These are phyloP conservation scores for Ramalina peruviana DNA, from an alignment of 495 filamentous ascomycete species.

Conservation along the genomic window DNA sequence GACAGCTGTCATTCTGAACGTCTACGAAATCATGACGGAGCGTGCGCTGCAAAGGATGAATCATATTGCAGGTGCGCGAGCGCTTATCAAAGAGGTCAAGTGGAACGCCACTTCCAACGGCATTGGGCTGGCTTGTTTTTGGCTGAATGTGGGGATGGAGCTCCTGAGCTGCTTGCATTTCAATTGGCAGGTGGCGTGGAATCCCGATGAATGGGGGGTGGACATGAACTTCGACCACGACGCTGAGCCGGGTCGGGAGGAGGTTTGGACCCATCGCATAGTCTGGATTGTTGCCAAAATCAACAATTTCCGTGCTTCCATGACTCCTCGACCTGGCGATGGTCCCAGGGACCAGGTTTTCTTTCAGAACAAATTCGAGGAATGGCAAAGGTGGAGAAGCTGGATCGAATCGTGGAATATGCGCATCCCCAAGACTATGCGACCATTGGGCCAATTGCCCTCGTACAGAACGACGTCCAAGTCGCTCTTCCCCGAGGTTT, in stretches of 20 bases:
- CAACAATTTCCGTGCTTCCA: conserved; percentile 61
- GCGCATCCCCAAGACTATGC: conserved; percentile 70
- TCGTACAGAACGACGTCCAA: conserved; percentile 51
- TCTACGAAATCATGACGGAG: conserved; percentile 85
- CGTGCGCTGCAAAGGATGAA: conserved; percentile 62
- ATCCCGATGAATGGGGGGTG: conserved; percentile 83
- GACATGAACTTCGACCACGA: conserved; percentile 59
- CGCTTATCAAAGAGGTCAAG: conserved; percentile 78
- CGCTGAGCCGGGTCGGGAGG: conserved; percentile 46
- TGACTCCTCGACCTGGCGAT: conserved; percentile 42
- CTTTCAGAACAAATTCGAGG: conserved; percentile 47
- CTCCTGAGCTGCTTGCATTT: conserved; percentile 74
- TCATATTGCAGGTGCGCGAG: conserved; percentile 75
- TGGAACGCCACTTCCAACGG: conserved; percentile 75
- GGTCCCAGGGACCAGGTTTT: conserved; percentile 45
- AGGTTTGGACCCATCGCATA: conserved; percentile 83
- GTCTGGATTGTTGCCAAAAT: conserved; percentile 85
- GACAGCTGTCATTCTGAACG: conserved; percentile 74
- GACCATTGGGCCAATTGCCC: conserved; percentile 63
- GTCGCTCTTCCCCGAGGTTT: conserved; percentile 77
- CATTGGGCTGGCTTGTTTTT: conserved; percentile 83
- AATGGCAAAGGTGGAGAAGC: conserved; percentile 63
- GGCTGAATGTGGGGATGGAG: conserved; percentile 86
- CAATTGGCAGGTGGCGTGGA: conserved; percentile 80
- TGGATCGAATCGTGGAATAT: conserved; percentile 74